Conservation (phyloP, 257 asterid genomes). For the Thymus mandschuricus region DNA sequence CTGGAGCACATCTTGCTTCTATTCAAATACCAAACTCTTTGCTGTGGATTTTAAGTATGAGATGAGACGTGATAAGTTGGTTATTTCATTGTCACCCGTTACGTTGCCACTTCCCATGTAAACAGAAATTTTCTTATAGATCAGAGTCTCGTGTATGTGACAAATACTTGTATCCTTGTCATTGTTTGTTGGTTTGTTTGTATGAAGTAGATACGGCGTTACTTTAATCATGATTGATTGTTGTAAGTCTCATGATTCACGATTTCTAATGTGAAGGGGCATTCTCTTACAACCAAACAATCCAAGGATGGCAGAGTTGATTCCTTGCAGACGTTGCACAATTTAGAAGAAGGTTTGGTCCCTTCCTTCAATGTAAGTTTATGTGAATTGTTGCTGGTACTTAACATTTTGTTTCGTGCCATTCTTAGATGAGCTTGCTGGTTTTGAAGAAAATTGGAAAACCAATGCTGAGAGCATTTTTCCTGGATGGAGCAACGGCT, state of each 20-base stretch:
- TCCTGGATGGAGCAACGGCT: conserved; percentile 70
- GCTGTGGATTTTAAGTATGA: neutral
- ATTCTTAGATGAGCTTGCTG: conserved; percentile 65
- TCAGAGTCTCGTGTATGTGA: neutral
- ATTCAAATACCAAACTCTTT: neutral
- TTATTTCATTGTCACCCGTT: neutral
- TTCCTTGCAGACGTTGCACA: conserved; percentile 80
- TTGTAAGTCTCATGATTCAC: conserved; percentile 8
- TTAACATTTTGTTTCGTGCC: conserved; percentile 15
- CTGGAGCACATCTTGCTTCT: neutral
- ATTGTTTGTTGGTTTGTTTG: neutral
- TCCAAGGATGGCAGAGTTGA: conserved; percentile 58
- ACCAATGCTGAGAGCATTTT: conserved; percentile 58
- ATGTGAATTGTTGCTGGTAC: neutral
- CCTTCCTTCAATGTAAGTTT: neutral
- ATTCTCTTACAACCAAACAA: conserved; percentile 63
- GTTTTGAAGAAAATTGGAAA: conserved; percentile 82
- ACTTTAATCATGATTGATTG: neutral
- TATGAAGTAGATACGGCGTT: neutral
- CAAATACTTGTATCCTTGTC: neutral
- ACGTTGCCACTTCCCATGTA: too few species aligned
- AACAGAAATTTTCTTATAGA: too few species aligned
- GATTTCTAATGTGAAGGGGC: conserved; percentile 57
- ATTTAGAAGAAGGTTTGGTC: conserved; percentile 75
- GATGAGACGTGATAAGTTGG: neutral